A percentile compares a stretch with the other conserved stretches of the same genome.
These are phyloP conservation scores for Alternaria gansuensis DNA, from an alignment of 2,329 filamentous ascomycete genomes.

Conservation along the genomic window DNA sequence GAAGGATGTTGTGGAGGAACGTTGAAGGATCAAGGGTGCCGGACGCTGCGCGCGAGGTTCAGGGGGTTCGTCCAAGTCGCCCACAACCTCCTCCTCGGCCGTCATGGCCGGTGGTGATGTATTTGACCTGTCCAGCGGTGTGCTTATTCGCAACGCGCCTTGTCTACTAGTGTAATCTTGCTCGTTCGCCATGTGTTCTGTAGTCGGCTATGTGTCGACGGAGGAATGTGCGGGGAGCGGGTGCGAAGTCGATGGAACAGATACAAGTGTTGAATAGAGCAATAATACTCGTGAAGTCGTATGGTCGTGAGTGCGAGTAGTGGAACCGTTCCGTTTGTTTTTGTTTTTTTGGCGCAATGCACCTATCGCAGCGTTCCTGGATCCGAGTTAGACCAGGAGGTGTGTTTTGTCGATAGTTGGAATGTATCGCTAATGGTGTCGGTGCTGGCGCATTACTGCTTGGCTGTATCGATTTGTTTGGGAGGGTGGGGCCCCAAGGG, in stretches of 20 bases:
- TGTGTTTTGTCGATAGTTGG: conserved; percentile 16
- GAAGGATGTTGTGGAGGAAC: conserved; percentile 55
- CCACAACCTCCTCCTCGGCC: conserved; percentile 69
- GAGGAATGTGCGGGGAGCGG: conserved; percentile 4
- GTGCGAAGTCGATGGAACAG: conserved; percentile 6
- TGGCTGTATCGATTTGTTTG: conserved; percentile 24
- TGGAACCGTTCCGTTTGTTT: neutral
- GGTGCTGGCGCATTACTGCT: conserved; percentile 17
- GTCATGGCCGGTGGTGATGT: conserved; percentile 35
- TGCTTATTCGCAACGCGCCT: conserved; percentile 43
- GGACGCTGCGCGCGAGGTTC: conserved; percentile 68
- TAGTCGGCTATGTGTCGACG: neutral
- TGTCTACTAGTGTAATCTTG: conserved; percentile 40
- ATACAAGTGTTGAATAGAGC: conserved; percentile 3
- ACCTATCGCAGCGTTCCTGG: conserved; percentile 5
- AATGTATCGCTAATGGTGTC: conserved; percentile 13
- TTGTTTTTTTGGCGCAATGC: conserved; percentile 1
- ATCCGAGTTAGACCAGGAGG: conserved; percentile 15
- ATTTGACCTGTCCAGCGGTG: conserved; percentile 37
- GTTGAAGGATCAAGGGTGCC: conserved; percentile 48
- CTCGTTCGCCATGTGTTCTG: conserved; percentile 47
- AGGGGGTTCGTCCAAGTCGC: conserved; percentile 89
- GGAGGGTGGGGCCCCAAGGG: conserved; percentile 47
- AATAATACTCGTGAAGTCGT: neutral
- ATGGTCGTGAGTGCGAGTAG: neutral